Percentiles rank a stretch among this genome's conserved stretches.
These are phyloP conservation scores for Platanus orientalis DNA, from an alignment of 164 flowering plant species.

Conservation along the genomic window DNA sequence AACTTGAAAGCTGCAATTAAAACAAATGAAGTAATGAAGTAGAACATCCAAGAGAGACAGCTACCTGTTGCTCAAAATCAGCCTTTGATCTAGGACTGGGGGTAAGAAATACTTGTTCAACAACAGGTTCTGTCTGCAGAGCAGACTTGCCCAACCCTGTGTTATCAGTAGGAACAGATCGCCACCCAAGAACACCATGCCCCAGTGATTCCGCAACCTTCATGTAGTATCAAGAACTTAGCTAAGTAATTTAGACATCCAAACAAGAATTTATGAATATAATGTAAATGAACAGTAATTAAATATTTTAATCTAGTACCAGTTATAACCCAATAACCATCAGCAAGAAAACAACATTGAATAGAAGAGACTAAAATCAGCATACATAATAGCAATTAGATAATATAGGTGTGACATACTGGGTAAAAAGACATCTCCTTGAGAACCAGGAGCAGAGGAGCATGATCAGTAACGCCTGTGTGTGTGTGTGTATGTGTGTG, in stretches of 20 bases:
- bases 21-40: background rate
- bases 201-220: conserved; percentile 97
- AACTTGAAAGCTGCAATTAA: background rate
- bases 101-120: conserved; percentile 94
- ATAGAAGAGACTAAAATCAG: too few species aligned
- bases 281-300: too few species aligned
- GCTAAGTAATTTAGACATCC: background rate
- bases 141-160: conserved; percentile 86
- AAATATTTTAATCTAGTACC: too few species aligned
- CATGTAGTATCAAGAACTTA: conserved; percentile 12
- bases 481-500: too few species aligned
- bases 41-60: background rate
- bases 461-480: too few species aligned
- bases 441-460: too few species aligned
- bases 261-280: background rate
- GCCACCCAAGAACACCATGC: conserved; percentile 96
- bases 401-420: too few species aligned
- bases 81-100: conserved; percentile 65
- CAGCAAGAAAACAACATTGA: too few species aligned
- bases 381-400: too few species aligned
- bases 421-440: too few species aligned
- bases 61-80: conserved; percentile 92
- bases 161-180: conserved; percentile 88
- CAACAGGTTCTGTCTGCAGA: conserved; percentile 84
- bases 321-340: too few species aligned